A percentile compares a stretch with the other conserved stretches of the same genome.
Conservation (phyloP, 495 filamentous ascomycete species). For the Talaromyces borbonicus region DNA sequence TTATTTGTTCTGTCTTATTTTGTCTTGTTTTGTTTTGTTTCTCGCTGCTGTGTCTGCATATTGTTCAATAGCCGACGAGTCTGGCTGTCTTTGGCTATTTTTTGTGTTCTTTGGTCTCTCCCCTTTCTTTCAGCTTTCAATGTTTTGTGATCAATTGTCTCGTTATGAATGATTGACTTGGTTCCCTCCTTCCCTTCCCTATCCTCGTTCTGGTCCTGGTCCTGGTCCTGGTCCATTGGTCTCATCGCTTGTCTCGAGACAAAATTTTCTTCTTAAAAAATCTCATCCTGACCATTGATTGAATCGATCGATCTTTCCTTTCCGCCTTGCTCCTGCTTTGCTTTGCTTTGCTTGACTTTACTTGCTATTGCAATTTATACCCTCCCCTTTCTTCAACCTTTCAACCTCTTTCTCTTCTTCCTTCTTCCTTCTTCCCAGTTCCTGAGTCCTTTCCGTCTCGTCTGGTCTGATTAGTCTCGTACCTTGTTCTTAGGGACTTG, state of each 20-base stretch:
- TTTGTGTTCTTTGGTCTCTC: slow-evolving; percentile 16
- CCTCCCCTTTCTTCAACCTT: no score
- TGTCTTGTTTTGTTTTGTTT: not conserved
- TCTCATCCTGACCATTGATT: no score
- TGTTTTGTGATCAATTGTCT: not conserved
- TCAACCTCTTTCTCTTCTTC: no score
- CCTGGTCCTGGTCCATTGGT: no score
- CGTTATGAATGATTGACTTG: not conserved
- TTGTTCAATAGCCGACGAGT: not conserved
- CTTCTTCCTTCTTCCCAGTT: no score
- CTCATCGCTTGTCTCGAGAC: no score
- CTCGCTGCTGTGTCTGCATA: not conserved
- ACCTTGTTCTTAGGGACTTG: no score
- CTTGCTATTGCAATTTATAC: not conserved
- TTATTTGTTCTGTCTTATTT: not conserved
- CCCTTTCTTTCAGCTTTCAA: slow-evolving; percentile 7
- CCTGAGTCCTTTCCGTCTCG: no score
- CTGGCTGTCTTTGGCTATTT: slow-evolving; percentile 11
- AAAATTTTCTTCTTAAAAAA: no score
- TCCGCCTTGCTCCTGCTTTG: not conserved
- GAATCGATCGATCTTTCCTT: not conserved
- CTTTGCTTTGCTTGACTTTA: not conserved
- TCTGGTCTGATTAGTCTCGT: no score
- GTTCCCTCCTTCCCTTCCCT: not conserved
- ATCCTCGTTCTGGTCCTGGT: not conserved